Conservation (phyloP, 2,329 filamentous ascomycete species). For the Tolypocladium ovalisporum region DNA sequence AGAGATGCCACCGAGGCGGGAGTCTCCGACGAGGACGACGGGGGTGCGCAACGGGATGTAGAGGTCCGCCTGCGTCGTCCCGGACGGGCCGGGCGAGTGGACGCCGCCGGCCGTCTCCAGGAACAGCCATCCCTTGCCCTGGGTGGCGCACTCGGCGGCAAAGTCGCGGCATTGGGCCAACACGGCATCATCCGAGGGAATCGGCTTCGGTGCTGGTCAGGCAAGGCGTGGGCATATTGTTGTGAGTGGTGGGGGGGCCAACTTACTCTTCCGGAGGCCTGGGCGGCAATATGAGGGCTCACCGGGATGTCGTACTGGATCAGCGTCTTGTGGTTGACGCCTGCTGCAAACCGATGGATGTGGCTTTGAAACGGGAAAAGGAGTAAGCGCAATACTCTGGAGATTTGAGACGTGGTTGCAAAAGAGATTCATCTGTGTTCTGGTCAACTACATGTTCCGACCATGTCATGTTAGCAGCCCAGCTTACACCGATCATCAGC, state of each 20-base stretch:
- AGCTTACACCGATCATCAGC: constrained; percentile 55
- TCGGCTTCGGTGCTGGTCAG: constrained; percentile 21
- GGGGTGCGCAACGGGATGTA: constrained; percentile 67
- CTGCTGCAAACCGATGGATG: constrained; percentile 45
- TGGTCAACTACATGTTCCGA: background rate
- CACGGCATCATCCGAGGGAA: constrained; percentile 39
- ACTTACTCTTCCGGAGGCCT: constrained; percentile 28
- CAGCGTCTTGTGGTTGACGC: constrained; percentile 41
- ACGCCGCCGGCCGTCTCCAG: constrained; percentile 78
- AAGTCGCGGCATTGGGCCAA: constrained; percentile 27
- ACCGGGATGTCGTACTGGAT: constrained; percentile 64
- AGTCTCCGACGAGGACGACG: constrained; percentile 63
- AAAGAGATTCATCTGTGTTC: background rate
- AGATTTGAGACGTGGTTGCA: background rate
- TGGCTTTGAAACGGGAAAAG: constrained; percentile 37
- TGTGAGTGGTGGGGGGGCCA: constrained; percentile 1
- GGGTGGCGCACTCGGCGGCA: constrained; percentile 29
- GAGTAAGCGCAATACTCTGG: background rate
- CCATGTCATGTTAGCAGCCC: background rate
- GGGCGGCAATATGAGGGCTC: constrained; percentile 68
- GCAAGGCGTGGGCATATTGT: background rate
- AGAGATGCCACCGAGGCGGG: constrained; percentile 68
- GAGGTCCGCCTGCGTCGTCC: constrained; percentile 65
- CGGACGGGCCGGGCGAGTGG: constrained; percentile 67
- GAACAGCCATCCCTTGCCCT: constrained; percentile 47